These are phyloP conservation scores for Plasmodium vinckei DNA, from an alignment of 169 alveolate species.

Conservation along the genomic window DNA sequence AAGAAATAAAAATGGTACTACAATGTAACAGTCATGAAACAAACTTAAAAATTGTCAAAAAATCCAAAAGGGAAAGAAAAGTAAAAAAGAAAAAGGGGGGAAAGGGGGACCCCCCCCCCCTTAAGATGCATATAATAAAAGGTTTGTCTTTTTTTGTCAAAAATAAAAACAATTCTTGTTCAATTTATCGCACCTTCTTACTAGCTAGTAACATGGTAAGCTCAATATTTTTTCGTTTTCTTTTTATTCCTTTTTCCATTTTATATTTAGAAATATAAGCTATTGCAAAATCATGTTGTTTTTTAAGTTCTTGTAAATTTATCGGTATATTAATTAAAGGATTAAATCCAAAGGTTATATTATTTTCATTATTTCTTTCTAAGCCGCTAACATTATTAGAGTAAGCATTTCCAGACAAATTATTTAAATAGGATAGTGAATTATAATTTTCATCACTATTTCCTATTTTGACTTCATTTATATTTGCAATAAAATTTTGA, in stretches of 20 bases:
- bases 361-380: constrained; percentile 17
- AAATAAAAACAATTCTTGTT: too few species aligned
- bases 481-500: not conserved
- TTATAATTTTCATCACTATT: not conserved
- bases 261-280: constrained; percentile 69
- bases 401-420: not conserved
- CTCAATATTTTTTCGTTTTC: constrained; percentile 13
- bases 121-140: too few species aligned
- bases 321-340: constrained; percentile 37
- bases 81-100: too few species aligned
- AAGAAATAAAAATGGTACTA: too few species aligned
- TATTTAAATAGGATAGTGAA: not conserved
- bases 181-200: constrained; percentile 18
- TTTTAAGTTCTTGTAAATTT: constrained; percentile 34
- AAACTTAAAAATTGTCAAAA: too few species aligned
- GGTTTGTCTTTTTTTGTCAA: too few species aligned
- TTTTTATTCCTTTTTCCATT: constrained; percentile 10
- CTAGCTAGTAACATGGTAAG: constrained; percentile 2
- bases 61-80: too few species aligned
- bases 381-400: not conserved
- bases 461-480: not conserved
- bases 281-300: constrained; percentile 65
- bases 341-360: not conserved
- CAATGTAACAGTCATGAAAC: too few species aligned
- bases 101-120: too few species aligned